phyloP scores from a whole-genome alignment of 306 rosid species.

The barrel medic (Medicago truncatula) region MtrunA17r5.0-ANR NC_053048.1:32689001-32689500 shows the following conservation, averaged over 20 bases:
- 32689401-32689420: conserved; percentile 4
- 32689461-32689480: not conserved
- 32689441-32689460: not conserved
- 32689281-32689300: too few relatives aligned
- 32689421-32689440: not conserved
- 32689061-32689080: not conserved
- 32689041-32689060: not conserved
- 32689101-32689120: conserved; percentile 1
- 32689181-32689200: not conserved
- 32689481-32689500: not conserved
- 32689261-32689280: too few relatives aligned
- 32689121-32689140: not conserved
- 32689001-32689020: not conserved
- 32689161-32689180: not conserved
- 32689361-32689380: not conserved
- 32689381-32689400: not conserved
- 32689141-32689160: not conserved
- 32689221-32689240: not conserved
- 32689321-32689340: not conserved
- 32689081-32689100: conserved; percentile 8
- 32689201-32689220: not conserved
- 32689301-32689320: not conserved
- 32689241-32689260: too few relatives aligned
- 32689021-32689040: not conserved
- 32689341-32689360: not conserved